Base-by-base conservation (phyloP, 768 basidiomycete genomes). In the Naematelia encephala region DNA sequence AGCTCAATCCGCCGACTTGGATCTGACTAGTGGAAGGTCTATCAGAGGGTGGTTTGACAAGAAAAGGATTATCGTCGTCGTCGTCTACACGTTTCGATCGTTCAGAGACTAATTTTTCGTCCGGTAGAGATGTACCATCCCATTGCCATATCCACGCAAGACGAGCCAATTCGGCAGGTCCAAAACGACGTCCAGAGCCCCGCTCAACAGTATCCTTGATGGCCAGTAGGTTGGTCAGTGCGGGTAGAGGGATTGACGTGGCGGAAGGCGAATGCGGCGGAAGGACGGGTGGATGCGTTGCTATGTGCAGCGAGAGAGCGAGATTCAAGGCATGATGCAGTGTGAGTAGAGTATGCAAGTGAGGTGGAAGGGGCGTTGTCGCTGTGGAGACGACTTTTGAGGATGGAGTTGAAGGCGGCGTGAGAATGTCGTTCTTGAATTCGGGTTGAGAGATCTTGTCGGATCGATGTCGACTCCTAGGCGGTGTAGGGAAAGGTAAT, bases 101-200 rank as follows among this genome's bases (percentile, higher is more conserved):
- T 8, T 52, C 55, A 0, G 63, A 62, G 11, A 63, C 56, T 1
- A 30, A 39, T 44, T 66, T 62, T 4, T 70, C 61, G 11, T 56
- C 53, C 14, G 64, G 62, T 21, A 73, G 30, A 8, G 52, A 23
- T 19, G 48, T 43, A 4, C 70, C 67, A 56, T 73, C 66, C 76
- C 76, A 77, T 22, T 51, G 58, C 76, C 76, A 77, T n/a, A 75
- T 23, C 74, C 74, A 77, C 1, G 67, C 70, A 22, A 77, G 47
- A 25, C 76, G 43, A 23, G 58, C 60, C 43, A 77, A 51, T 44
- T 77, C 76, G 10, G 62, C 44, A 11, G 62, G 19, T 0, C 74
- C 74, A 57, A 77, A 77, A n/a, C 72, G 50, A 42, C 68, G 50
- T 39, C 67, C 63, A 12, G 63, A 61, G 2, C 68, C 70, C 45